Evolutionary conservation across 1,284 basidiomycete genomes (phyloP).

Genomic region (Boletus semigastroideus): DNA sequence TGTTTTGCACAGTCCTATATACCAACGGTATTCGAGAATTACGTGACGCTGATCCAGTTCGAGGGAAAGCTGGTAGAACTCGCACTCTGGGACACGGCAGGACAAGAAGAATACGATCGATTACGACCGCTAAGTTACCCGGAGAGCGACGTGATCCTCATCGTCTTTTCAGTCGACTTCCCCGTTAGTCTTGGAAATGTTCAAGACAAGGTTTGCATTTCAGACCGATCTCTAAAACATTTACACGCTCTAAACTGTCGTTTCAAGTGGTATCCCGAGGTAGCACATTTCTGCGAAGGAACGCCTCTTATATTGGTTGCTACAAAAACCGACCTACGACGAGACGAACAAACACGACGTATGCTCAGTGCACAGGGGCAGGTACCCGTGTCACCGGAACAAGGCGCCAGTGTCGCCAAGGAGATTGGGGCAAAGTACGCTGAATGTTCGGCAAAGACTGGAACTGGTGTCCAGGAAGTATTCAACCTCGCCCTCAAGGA

Average conservation of each 20-base stretch:
- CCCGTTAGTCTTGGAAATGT: slow-evolving; percentile 94
- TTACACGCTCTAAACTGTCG: slow-evolving; percentile 10
- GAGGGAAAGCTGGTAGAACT: slow-evolving; percentile 92
- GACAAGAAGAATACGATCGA: slow-evolving; percentile 97
- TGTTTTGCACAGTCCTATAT: slow-evolving; percentile 80
- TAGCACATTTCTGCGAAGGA: slow-evolving; percentile 94
- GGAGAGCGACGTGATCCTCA: slow-evolving; percentile 94
- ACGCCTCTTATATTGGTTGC: slow-evolving; percentile 93
- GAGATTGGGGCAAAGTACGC: slow-evolving; percentile 96
- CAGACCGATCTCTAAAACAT: background rate
- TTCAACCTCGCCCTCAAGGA: slow-evolving; percentile 90
- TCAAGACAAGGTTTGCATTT: slow-evolving; percentile 75
- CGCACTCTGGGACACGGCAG: slow-evolving; percentile 97
- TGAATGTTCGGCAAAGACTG: slow-evolving; percentile 94
- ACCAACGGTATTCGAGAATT: slow-evolving; percentile 98
- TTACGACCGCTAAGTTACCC: slow-evolving; percentile 93
- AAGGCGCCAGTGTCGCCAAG: slow-evolving; percentile 77
- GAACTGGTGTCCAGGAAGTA: slow-evolving; percentile 87
- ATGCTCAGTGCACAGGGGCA: slow-evolving; percentile 93
- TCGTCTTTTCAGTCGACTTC: slow-evolving; percentile 97
- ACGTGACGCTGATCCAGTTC: slow-evolving; percentile 86
- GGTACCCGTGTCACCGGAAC: slow-evolving; percentile 77
- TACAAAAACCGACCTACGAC: slow-evolving; percentile 90
- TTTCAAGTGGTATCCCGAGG: slow-evolving; percentile 93
- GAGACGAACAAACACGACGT: slow-evolving; percentile 85